A percentile compares a stretch with the other conserved stretches of the same genome.
phyloP scores from a whole-genome alignment of 2,329 filamentous ascomycete species.

The Paraphoma chrysanthemicola region DNA sequence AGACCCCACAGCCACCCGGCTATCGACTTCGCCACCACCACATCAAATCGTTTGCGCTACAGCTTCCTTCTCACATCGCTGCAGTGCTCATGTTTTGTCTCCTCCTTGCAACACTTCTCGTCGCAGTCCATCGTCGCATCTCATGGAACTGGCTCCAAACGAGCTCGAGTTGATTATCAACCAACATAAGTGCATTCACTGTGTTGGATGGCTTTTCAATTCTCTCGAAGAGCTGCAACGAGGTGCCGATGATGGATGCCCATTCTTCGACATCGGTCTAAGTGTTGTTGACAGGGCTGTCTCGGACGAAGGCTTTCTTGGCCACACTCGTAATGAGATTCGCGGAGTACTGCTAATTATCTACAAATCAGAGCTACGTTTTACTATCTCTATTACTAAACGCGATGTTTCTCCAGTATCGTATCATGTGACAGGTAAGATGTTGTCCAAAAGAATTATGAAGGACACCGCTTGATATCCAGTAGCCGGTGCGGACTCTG shows the following conservation, averaged over 20 bases:
- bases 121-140: background rate
- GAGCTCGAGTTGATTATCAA: background rate
- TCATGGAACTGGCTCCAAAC: background rate
- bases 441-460: too few species aligned
- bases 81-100: too few species aligned
- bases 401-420: too few species aligned
- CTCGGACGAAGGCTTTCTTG: background rate
- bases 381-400: background rate
- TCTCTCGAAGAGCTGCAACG: background rate
- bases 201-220: background rate
- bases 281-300: background rate
- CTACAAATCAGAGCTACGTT: background rate
- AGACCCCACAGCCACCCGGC: too few species aligned
- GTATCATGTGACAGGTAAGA: too few species aligned
- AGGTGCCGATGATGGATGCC: background rate
- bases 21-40: too few species aligned
- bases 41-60: too few species aligned
- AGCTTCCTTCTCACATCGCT: too few species aligned
- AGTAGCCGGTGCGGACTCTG: too few species aligned
- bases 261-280: background rate
- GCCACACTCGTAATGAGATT: background rate
- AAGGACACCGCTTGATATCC: too few species aligned
- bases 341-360: too few species aligned
- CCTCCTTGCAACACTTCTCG: background rate
- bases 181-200: background rate